Evolutionary conservation across 2,329 filamentous ascomycete species (phyloP).

Genomic region (Ophiognomonia clavigignenti-juglandacearum): DNA sequence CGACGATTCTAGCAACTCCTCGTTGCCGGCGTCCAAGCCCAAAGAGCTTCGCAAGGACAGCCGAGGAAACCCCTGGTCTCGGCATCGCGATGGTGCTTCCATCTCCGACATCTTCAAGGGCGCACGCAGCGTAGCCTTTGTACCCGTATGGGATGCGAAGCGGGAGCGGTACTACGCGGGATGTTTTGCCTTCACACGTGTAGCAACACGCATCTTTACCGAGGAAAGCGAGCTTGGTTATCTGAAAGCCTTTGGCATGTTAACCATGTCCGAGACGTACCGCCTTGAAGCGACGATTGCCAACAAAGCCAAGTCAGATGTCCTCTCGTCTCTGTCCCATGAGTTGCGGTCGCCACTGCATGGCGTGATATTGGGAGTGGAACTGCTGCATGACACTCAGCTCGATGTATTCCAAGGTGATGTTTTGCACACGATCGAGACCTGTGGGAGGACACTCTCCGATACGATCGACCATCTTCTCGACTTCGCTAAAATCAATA

Average conservation of each 20-base stretch:
- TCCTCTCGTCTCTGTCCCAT: conserved; percentile 52
- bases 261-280: conserved; percentile 51
- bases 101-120: conserved; percentile 27
- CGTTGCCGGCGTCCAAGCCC: not conserved
- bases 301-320: conserved; percentile 39
- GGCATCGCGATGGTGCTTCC: not conserved
- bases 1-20: not conserved
- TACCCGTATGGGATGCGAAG: conserved; percentile 42
- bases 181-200: conserved; percentile 1
- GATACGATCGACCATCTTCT: conserved; percentile 45
- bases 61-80: not conserved
- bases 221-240: conserved; percentile 36
- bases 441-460: conserved; percentile 42
- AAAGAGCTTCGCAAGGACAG: not conserved
- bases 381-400: conserved; percentile 37
- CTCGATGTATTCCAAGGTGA: conserved; percentile 36
- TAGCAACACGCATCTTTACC: conserved; percentile 10
- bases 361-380: conserved; percentile 48
- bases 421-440: conserved; percentile 41
- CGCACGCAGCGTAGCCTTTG: conserved; percentile 39
- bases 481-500: conserved; percentile 47
- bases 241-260: conserved; percentile 43
- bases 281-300: conserved; percentile 32
- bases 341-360: conserved; percentile 53
- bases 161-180: conserved; percentile 16